Conservation (phyloP, 192 early-diverging fungal genomes). For the Fimicolochytrium jonesii region DNA sequence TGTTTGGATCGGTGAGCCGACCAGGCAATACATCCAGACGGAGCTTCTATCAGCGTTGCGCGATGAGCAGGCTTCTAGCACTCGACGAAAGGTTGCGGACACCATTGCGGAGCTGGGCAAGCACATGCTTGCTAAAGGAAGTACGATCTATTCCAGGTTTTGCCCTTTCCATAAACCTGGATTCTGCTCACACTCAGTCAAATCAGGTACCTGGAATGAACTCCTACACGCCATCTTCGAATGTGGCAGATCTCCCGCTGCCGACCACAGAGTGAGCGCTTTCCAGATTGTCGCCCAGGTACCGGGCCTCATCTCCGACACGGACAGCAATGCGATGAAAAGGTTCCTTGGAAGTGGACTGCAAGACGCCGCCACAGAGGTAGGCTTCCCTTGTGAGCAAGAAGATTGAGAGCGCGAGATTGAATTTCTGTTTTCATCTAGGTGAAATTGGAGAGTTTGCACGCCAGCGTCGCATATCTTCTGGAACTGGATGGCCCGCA, state of each 20-base stretch:
- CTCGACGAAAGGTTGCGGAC: conserved; percentile 92
- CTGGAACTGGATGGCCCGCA: conserved; percentile 57
- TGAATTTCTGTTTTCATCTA: conserved; percentile 9
- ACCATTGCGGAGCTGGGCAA: conserved; percentile 84
- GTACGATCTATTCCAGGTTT: conserved; percentile 15
- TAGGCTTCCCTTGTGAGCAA: not conserved
- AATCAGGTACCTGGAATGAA: conserved; percentile 73
- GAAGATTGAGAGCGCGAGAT: not conserved
- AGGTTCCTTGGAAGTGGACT: conserved; percentile 71
- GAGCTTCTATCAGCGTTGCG: conserved; percentile 77
- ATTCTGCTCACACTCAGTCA: no score
- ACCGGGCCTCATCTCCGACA: conserved; percentile 69
- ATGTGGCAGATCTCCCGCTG: conserved; percentile 70
- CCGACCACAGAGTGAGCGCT: conserved; percentile 78
- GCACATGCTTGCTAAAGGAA: conserved; percentile 34
- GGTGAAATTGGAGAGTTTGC: conserved; percentile 42
- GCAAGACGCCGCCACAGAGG: conserved; percentile 29
- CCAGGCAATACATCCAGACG: conserved; percentile 64
- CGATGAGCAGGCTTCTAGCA: conserved; percentile 64
- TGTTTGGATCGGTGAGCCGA: conserved; percentile 61
- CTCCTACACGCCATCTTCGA: conserved; percentile 75
- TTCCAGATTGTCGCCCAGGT: conserved; percentile 87
- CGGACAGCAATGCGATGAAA: conserved; percentile 67
- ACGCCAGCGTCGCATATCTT: conserved; percentile 69
- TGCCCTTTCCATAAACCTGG: not conserved